Conservation (phyloP, 139 green algal species). For the Chlorella sp. region DNA sequence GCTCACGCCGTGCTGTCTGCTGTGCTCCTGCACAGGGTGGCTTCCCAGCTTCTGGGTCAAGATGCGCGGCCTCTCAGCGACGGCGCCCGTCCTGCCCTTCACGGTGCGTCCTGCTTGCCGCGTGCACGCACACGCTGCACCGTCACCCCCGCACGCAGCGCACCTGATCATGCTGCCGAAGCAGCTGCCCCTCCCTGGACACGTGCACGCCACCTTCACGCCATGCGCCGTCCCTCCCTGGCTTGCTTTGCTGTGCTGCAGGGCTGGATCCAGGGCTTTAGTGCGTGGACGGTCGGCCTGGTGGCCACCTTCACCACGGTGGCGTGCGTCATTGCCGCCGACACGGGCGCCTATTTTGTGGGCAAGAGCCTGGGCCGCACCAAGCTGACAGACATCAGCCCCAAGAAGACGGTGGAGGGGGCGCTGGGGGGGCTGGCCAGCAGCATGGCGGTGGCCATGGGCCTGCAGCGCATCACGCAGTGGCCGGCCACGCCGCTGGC, state of each 20-base stretch:
- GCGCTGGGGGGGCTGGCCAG: constrained; percentile 67
- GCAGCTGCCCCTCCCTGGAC: no score
- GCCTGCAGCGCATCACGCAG: constrained; percentile 4
- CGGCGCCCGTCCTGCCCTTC: constrained; percentile 1
- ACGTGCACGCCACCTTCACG: no score
- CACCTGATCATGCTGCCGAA: no score
- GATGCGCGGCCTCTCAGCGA: constrained; percentile 53
- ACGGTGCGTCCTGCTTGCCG: no score
- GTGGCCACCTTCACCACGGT: constrained; percentile 73
- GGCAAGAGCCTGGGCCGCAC: constrained; percentile 68
- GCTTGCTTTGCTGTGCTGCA: constrained; percentile 27
- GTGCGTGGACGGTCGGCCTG: constrained; percentile 69
- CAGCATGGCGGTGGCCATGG: constrained; percentile 41
- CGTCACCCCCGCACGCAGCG: no score
- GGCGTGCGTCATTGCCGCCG: constrained; percentile 76
- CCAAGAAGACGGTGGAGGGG: constrained; percentile 95
- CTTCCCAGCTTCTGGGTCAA: constrained; percentile 92
- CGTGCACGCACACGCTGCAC: no score
- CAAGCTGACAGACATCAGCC: constrained; percentile 75
- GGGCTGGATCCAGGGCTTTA: constrained; percentile 8
- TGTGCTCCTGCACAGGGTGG: constrained; percentile 67
- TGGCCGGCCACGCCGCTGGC: constrained; percentile 17
- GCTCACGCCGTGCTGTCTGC: not conserved
- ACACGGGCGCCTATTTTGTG: constrained; percentile 84
- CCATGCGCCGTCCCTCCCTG: no score